Base-by-base conservation (phyloP, 1,284 basidiomycete species). In the Sanghuangporus weigelae region DNA sequence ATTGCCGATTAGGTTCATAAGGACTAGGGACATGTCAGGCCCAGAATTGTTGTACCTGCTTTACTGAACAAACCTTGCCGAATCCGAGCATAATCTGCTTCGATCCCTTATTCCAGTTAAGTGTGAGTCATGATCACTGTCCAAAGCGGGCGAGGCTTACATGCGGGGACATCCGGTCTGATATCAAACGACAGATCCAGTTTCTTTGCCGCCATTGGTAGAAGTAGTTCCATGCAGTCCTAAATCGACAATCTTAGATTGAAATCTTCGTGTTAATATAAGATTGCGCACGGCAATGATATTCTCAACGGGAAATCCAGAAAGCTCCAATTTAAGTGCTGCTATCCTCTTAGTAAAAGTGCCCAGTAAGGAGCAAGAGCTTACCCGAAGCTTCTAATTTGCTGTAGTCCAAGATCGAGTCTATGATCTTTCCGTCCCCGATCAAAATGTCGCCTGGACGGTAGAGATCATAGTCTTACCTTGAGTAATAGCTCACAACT, bases 1-100 rank as follows among this genome's bases (percentile, higher is more conserved):
- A 69, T 90, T 90, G 8, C 86, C 86, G 63, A 90, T 86, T 49
- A 90, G 73, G 69, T 90, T 90, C 86, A 88, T 88, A 38, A 89
- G 74, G 14, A 89, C 86, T 85, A 63, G 51, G 49, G 48, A 54
- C 8, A 64, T 44, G 31, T 62, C 35, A 66, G 57, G 69, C 51
- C 40, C 26, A 31, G 44, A 35, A 16, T 26, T 31, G 49, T 11
- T 14, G 55, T 16, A 31, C 16, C 44, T 56, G 5, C 16, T 11
- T 35, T 26, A 16, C 66, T 46, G 11, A 21, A 63, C 68, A 59
- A 69, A 84, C 86, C 83, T 82, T 89, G 86, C 62, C 86, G 81
- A 60, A 89, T 88, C 19, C 87, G 81, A 6, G 86, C 84, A 68
- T 88, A 86, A 70, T 89, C 87, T 2, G 86, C 84, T 62, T 77